Evolutionary conservation across 805 yeast genomes (phyloP).

Genomic region (Kluyveromyces wickerhamii): DNA sequence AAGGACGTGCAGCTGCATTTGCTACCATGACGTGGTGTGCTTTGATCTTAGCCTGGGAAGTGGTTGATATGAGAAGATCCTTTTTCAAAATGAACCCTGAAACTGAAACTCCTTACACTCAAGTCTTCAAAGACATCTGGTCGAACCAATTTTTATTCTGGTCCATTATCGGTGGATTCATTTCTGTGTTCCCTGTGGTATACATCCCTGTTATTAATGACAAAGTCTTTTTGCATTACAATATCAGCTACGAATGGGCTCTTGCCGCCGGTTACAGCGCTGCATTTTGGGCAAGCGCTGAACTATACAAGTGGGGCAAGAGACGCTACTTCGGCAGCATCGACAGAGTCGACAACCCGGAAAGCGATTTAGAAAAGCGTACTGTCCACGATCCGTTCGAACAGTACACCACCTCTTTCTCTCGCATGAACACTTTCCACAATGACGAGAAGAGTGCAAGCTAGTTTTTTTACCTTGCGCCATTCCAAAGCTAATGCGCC

Average conservation of each 20-base stretch:
- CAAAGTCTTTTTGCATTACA: slow-evolving; percentile 63
- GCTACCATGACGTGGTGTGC: slow-evolving; percentile 85
- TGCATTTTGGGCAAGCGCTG: slow-evolving; percentile 53
- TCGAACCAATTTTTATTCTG: slow-evolving; percentile 69
- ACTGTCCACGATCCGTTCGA: slow-evolving; percentile 46
- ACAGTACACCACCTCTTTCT: slow-evolving; percentile 47
- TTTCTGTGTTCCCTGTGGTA: slow-evolving; percentile 70
- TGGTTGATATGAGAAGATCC: slow-evolving; percentile 62
- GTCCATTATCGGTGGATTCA: slow-evolving; percentile 66
- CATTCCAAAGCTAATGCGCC: too few species aligned
- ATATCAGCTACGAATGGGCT: slow-evolving; percentile 78
- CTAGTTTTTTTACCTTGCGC: too few species aligned
- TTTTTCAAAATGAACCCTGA: slow-evolving; percentile 65
- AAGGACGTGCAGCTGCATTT: slow-evolving; percentile 71
- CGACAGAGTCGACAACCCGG: slow-evolving; percentile 46
- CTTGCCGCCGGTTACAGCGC: slow-evolving; percentile 53
- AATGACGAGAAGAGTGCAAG: slow-evolving; percentile 7
- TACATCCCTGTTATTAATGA: slow-evolving; percentile 84
- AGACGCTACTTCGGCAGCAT: slow-evolving; percentile 42
- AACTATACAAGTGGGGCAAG: slow-evolving; percentile 60
- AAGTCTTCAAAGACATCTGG: slow-evolving; percentile 60
- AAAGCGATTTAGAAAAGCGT: slow-evolving; percentile 50
- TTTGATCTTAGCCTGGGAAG: slow-evolving; percentile 76
- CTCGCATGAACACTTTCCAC: slow-evolving; percentile 41
- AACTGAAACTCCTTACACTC: slow-evolving; percentile 49